Percentiles rank a stretch among this genome's conserved stretches.
phyloP scores from a whole-genome alignment of 805 yeast species.

The Zygotorulaspora danielsina region DNA sequence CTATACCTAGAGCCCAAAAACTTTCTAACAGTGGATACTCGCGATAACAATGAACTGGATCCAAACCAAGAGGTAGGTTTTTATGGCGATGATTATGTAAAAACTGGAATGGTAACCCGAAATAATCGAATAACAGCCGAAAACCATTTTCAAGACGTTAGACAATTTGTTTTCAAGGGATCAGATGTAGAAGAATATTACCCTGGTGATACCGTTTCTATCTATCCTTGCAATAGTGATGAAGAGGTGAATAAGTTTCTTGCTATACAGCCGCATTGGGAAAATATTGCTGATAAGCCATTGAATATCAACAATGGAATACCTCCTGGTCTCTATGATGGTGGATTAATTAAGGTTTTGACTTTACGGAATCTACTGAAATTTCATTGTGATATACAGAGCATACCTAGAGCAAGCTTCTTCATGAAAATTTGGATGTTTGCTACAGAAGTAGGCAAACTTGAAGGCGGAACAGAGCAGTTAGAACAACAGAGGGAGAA shows the following conservation, averaged over 20 bases:
- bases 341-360: slow-evolving; percentile 55
- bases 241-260: slow-evolving; percentile 61
- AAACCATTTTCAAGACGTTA: slow-evolving; percentile 88
- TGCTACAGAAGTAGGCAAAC: slow-evolving; percentile 45
- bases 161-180: slow-evolving; percentile 50
- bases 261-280: slow-evolving; percentile 66
- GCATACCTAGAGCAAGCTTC: slow-evolving; percentile 82
- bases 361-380: slow-evolving; percentile 71
- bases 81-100: slow-evolving; percentile 19
- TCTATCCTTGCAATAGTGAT: slow-evolving; percentile 71
- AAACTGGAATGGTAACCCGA: slow-evolving; percentile 43
- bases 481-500: slow-evolving; percentile 66
- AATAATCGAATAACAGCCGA: slow-evolving; percentile 61
- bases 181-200: slow-evolving; percentile 36
- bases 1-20: slow-evolving; percentile 30
- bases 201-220: slow-evolving; percentile 79
- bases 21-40: slow-evolving; percentile 16
- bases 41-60: not conserved
- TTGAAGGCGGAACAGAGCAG: slow-evolving; percentile 31
- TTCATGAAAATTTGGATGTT: slow-evolving; percentile 73
- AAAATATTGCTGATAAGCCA: slow-evolving; percentile 58
- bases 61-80: slow-evolving; percentile 9
- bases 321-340: slow-evolving; percentile 41
- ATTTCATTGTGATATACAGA: slow-evolving; percentile 74
- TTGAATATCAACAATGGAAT: slow-evolving; percentile 29